These are phyloP conservation scores for Paspalum notatum DNA, from an alignment of 176 grass and related monocot species.

Conservation along the genomic window DNA sequence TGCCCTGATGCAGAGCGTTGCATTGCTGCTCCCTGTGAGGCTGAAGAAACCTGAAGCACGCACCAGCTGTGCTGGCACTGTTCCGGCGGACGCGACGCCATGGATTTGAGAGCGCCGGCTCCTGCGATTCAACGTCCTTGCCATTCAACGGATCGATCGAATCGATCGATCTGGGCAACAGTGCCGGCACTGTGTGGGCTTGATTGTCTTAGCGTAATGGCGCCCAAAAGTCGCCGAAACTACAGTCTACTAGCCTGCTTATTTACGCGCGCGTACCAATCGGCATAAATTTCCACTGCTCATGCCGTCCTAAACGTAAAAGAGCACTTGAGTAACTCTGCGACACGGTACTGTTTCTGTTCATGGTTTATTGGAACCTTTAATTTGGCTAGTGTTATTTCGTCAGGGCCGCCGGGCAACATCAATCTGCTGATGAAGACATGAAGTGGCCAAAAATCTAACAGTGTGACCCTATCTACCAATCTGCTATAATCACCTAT, in stretches of 20 bases:
- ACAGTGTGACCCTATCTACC: too few relatives aligned
- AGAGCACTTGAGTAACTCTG: background rate
- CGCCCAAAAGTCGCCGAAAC: background rate
- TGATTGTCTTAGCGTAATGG: background rate
- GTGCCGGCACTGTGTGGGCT: background rate
- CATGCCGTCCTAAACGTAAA: background rate
- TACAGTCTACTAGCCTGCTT: background rate
- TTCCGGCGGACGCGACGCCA: background rate
- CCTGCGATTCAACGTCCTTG: constrained; percentile 26
- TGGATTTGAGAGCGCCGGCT: background rate
- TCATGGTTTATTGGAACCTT: too few relatives aligned
- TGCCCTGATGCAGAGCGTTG: background rate
- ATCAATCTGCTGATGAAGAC: too few relatives aligned
- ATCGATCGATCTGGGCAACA: constrained; percentile 34
- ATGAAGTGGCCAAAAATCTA: too few relatives aligned
- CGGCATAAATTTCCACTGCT: background rate
- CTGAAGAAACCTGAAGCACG: background rate
- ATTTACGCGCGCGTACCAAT: background rate
- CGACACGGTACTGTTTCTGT: background rate
- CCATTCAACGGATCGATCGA: constrained; percentile 37
- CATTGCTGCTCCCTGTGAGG: background rate
- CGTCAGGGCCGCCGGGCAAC: too few relatives aligned
- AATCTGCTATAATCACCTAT: too few relatives aligned
- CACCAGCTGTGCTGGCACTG: background rate
- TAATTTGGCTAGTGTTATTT: too few relatives aligned